Conservation (phyloP, 2,329 filamentous ascomycete genomes). For the Xylaria sp. region DNA sequence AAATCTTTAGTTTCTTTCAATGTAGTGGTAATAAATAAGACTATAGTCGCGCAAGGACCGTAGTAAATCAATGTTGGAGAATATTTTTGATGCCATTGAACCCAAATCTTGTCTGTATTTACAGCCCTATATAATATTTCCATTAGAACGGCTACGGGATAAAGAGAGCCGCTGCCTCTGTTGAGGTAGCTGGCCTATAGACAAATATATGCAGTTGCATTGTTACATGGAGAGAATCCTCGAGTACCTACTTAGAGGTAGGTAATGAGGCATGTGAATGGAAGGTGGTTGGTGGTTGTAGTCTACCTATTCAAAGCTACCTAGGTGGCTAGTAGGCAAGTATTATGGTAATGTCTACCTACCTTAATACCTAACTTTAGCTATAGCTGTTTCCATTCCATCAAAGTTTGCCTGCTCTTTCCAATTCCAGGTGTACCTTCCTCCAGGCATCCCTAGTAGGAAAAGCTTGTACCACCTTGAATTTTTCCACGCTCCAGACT, state of each 20-base stretch:
- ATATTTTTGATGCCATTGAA: background rate
- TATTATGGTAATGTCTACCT: no score
- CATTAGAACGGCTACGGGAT: background rate
- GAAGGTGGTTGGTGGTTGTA: constrained; percentile 23
- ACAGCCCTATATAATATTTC: background rate
- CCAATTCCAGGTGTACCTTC: constrained; percentile 24
- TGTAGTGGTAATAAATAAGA: background rate
- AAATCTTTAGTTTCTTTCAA: background rate
- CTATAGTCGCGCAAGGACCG: background rate
- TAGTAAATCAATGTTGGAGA: background rate
- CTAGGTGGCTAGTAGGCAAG: no score
- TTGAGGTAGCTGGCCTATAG: background rate
- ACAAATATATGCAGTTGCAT: background rate
- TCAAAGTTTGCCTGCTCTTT: constrained; percentile 27
- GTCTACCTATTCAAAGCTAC: constrained; percentile 3
- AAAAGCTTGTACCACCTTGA: constrained; percentile 27
- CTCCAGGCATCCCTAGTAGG: constrained; percentile 11
- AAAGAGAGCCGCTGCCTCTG: no score
- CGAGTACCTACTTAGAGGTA: no score
- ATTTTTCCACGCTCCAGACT: constrained; percentile 11
- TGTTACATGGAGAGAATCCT: background rate
- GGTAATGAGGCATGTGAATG: background rate
- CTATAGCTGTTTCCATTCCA: constrained; percentile 6
- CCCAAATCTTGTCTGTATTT: background rate
- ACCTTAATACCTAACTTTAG: constrained; percentile 3